Evolutionary conservation across 352 stramenopile species (phyloP).

Genomic region (Phytopythium delawarense): DNA sequence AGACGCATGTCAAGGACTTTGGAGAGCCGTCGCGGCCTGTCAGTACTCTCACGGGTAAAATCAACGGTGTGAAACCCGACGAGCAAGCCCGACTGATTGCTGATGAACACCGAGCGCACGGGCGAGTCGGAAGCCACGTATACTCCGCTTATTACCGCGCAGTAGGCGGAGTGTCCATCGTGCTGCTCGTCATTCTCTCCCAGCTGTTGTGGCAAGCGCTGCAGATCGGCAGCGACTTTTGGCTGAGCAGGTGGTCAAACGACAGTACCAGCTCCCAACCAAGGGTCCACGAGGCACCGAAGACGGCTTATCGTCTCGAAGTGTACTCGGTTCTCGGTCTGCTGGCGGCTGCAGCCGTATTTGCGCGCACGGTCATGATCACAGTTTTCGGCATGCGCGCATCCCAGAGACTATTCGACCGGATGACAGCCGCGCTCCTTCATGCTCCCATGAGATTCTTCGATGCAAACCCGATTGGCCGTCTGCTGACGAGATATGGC

Average conservation of each 20-base stretch:
- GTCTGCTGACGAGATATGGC: conserved; percentile 90
- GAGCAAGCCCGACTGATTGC: conserved; percentile 24
- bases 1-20: conserved; percentile 3
- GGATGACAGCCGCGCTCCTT: conserved; percentile 85
- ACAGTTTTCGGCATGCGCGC: conserved; percentile 38
- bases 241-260: conserved; percentile 85
- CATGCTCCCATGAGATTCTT: conserved; percentile 90
- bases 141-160: conserved; percentile 40
- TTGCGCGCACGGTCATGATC: conserved; percentile 37
- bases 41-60: background rate
- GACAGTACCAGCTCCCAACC: conserved; percentile 8
- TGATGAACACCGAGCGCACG: conserved; percentile 24
- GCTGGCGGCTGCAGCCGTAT: conserved; percentile 34
- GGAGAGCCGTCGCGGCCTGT: conserved; percentile 5
- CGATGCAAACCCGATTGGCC: conserved; percentile 87
- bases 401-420: conserved; percentile 74
- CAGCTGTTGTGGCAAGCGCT: conserved; percentile 75
- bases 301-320: conserved; percentile 26
- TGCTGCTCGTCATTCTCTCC: conserved; percentile 32
- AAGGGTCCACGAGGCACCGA: conserved; percentile 29
- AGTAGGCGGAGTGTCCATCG: conserved; percentile 31
- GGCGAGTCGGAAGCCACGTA: conserved; percentile 26
- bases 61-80: conserved; percentile 6
- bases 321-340: conserved; percentile 40
- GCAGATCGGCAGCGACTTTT: conserved; percentile 83